Evolutionary conservation across 805 yeast genomes (phyloP).

Genomic region (Cyberlindnera amylophila): DNA sequence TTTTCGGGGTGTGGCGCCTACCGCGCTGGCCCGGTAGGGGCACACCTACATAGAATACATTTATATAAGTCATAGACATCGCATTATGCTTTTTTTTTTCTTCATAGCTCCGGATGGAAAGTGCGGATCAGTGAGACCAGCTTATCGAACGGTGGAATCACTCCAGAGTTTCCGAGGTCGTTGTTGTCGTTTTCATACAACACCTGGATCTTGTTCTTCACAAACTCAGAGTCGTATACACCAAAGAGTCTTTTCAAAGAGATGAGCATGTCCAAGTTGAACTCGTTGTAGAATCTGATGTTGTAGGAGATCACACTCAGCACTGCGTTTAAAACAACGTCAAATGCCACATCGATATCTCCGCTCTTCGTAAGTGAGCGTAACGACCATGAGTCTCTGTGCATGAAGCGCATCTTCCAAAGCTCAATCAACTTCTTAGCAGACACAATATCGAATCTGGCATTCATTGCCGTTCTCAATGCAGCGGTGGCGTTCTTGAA

Average conservation of each 20-base stretch:
- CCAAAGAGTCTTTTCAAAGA: slow-evolving; percentile 41
- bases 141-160: slow-evolving; percentile 28
- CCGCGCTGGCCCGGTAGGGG: slow-evolving; percentile 2
- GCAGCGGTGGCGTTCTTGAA: slow-evolving; percentile 49
- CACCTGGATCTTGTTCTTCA: slow-evolving; percentile 29
- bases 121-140: slow-evolving; percentile 10
- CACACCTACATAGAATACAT: too few relatives aligned
- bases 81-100: too few relatives aligned
- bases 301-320: slow-evolving; percentile 58
- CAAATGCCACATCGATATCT: slow-evolving; percentile 28
- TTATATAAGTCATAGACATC: too few relatives aligned
- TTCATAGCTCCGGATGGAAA: slow-evolving; percentile 3
- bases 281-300: slow-evolving; percentile 60
- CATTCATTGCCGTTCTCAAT: slow-evolving; percentile 48
- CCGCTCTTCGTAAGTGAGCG: slow-evolving; percentile 18
- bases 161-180: slow-evolving; percentile 23
- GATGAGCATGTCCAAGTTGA: slow-evolving; percentile 39
- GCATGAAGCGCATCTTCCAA: slow-evolving; percentile 21
- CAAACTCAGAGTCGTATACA: slow-evolving; percentile 31
- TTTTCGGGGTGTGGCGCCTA: slow-evolving; percentile 2
- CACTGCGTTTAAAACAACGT: slow-evolving; percentile 39
- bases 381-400: slow-evolving; percentile 16
- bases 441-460: slow-evolving; percentile 61
- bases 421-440: slow-evolving; percentile 47
- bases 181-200: slow-evolving; percentile 27